Percentiles rank a stretch among this genome's conserved stretches.
phyloP scores from a whole-genome alignment of 305 asterid genomes.

The Fraxinus baroniana region DNA sequence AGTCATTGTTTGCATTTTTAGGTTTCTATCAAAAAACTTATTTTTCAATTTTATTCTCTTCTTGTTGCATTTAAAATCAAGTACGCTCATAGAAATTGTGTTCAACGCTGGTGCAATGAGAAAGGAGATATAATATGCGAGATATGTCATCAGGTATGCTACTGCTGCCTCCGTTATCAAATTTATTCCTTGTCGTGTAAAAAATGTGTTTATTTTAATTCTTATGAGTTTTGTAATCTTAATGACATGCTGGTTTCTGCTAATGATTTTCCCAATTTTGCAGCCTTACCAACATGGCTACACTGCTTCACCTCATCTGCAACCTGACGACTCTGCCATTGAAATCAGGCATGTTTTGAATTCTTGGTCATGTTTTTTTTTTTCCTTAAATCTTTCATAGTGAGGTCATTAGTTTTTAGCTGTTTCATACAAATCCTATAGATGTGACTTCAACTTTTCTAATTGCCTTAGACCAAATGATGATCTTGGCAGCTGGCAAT shows the following conservation, averaged over 20 bases:
- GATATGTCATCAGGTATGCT: constrained; percentile 9
- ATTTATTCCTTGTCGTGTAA: neutral
- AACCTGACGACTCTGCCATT: constrained; percentile 36
- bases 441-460: neutral
- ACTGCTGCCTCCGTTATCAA: neutral
- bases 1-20: neutral
- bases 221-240: neutral
- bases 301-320: constrained; percentile 45
- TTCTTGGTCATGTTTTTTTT: constrained; percentile 1
- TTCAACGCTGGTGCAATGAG: constrained; percentile 14
- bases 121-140: constrained; percentile 10
- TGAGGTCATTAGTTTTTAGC: neutral
- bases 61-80: neutral
- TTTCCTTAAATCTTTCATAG: neutral
- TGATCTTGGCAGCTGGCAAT: neutral
- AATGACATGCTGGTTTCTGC: neutral
- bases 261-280: neutral
- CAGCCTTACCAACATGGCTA: constrained; percentile 56
- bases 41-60: neutral
- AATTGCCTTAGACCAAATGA: neutral
- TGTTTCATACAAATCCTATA: neutral
- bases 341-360: constrained; percentile 39
- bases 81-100: constrained; percentile 1
- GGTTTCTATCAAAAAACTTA: neutral
- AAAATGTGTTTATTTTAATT: neutral